Evolutionary conservation across 306 rosid genomes (phyloP), one percentile per base, ranked within the genome.

Genomic region (Acacia acuminata): DNA sequence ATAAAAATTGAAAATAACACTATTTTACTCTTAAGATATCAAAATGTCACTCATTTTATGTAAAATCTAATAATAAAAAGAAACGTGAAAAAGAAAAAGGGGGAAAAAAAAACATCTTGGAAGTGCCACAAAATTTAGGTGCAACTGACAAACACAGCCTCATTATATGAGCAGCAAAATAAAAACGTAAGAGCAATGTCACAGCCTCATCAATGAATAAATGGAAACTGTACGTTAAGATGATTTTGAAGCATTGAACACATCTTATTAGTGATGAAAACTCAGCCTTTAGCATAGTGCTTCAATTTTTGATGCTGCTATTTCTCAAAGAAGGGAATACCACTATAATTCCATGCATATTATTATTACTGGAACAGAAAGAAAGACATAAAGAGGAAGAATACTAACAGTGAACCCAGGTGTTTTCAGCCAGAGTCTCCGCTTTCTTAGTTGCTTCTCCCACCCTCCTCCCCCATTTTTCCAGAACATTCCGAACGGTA

Each of bases 361-460:
- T 11, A 60, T 60, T 24, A 4, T 22, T 22, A 38, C 36, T 53
- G 44, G 45, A 32, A 34, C 25, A 22, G 67, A 44, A 73, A 38
- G 6, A 75, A 77, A 75, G 7, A 30, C 22, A 38, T 12, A 71
- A 82, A 19, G 8, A 9, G 70, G 20, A 22, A 43, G 61, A 68
- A 78, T 79, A 79, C 94, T 84, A 82, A 96, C 98, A 81, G 87
- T 91, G 93, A 80, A 89, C 90, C 99, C 99, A 96, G 30, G 99
- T 94, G 86, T 94, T 96, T 77, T 93, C 96, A 34, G 98, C 99
- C 66, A 96, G 88, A 87, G 60, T 88, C 86, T 96, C 99, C 38
- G 99, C 98, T 82, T 87, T 92, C 86, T 77, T 89, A 25, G 94
- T 85, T 10, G 94, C 88, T 77, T 92, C 98, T 61, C 89, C 98